Conservation (phyloP, 2,329 filamentous ascomycete species). For the Colletotrichum phormii region DNA sequence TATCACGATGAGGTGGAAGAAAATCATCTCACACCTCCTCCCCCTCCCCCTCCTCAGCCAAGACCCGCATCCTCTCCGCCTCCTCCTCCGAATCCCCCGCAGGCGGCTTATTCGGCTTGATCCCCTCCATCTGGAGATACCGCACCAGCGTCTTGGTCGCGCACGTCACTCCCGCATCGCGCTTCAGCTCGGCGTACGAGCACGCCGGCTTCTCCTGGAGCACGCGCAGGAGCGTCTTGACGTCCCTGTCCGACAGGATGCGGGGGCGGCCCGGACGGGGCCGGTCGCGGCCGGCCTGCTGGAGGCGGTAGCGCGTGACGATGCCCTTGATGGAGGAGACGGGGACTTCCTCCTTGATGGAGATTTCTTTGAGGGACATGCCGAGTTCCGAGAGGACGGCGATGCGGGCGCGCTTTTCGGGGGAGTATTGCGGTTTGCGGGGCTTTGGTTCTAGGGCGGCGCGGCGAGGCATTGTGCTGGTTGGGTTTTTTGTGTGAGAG, state of each 20-base stretch:
- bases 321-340: constrained; percentile 36
- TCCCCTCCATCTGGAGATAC: constrained; percentile 34
- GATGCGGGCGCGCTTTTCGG: constrained; percentile 36
- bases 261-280: constrained; percentile 31
- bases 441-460: constrained; percentile 34
- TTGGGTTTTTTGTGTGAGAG: not conserved
- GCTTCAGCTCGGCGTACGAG: constrained; percentile 34
- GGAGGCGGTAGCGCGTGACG: constrained; percentile 35
- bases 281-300: constrained; percentile 35
- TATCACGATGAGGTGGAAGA: not conserved
- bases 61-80: constrained; percentile 27
- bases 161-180: constrained; percentile 30
- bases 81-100: constrained; percentile 35
- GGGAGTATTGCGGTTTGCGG: constrained; percentile 36
- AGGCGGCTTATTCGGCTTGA: constrained; percentile 35
- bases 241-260: constrained; percentile 34
- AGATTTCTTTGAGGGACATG: constrained; percentile 37
- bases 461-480: constrained; percentile 31
- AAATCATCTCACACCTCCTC: constrained; percentile 20
- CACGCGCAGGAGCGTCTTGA: constrained; percentile 33
- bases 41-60: constrained; percentile 17
- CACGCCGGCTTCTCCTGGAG: constrained; percentile 34
- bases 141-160: constrained; percentile 34
- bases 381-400: constrained; percentile 34
- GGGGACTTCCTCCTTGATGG: constrained; percentile 35